A percentile compares a stretch with the other conserved stretches of the same genome.
Evolutionary conservation across 73 alveolate genomes (phyloP).

Genomic region (Tetrahymena borealis): DNA sequence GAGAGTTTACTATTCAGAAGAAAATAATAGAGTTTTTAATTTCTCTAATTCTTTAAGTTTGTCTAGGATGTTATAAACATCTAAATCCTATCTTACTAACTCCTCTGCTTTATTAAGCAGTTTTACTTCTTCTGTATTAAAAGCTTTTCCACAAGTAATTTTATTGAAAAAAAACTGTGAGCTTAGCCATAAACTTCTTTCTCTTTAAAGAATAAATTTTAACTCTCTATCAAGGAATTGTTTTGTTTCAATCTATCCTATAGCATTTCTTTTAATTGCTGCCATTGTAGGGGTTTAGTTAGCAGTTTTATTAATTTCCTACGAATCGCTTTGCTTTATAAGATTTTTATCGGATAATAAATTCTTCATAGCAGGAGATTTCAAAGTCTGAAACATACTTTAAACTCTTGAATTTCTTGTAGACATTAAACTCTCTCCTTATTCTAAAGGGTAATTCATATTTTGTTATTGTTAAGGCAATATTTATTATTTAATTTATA

Average conservation of each 20-base stretch:
- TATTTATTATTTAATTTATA: no score
- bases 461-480: no score
- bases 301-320: background rate
- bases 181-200: background rate
- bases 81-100: background rate
- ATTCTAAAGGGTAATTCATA: no score
- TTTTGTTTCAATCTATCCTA: background rate
- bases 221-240: background rate
- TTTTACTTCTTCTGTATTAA: background rate
- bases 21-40: background rate
- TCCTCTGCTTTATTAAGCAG: background rate
- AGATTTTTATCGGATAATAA: no score
- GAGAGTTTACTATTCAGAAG: background rate
- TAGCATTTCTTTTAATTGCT: background rate
- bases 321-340: no score
- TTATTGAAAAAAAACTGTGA: background rate
- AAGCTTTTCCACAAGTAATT: background rate
- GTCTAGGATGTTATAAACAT: background rate
- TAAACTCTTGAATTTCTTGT: no score
- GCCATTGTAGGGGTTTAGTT: background rate
- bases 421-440: no score
- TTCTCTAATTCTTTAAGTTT: background rate
- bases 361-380: no score
- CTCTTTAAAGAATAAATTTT: background rate
- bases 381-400: no score